Conservation (phyloP, 2,329 filamentous ascomycete species). For the Colletotrichum liaoningense region DNA sequence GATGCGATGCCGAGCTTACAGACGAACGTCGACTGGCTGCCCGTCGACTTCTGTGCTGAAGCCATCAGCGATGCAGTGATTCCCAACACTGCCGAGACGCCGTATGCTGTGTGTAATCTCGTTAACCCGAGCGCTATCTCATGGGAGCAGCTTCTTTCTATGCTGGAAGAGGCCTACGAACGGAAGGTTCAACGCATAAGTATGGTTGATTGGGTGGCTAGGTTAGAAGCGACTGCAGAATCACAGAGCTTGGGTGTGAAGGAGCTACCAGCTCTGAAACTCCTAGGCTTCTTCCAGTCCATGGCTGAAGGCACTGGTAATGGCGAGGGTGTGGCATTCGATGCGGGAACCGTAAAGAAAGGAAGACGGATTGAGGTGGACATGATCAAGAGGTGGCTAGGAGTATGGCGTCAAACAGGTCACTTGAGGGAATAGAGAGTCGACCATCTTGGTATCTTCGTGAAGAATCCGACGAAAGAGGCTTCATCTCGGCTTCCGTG, state of each 20-base stretch:
- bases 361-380: neutral
- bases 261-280: constrained; percentile 5
- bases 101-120: neutral
- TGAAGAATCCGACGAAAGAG: neutral
- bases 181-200: neutral
- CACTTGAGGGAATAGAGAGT: neutral
- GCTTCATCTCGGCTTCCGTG: neutral
- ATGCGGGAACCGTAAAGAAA: neutral
- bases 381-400: neutral
- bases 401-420: neutral
- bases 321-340: constrained; percentile 7
- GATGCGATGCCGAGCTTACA: constrained; percentile 8
- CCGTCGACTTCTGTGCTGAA: constrained; percentile 17
- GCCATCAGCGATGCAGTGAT: neutral
- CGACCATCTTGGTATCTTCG: neutral
- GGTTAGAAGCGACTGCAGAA: neutral
- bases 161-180: neutral
- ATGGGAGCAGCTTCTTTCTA: neutral
- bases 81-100: too few species aligned
- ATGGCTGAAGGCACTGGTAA: neutral
- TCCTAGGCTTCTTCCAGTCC: constrained; percentile 18
- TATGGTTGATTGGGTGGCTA: constrained; percentile 11
- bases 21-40: constrained; percentile 22
- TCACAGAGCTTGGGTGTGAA: neutral
- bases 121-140: neutral